Evolutionary conservation across 768 basidiomycete genomes (phyloP).

Genomic region (Pleurotus tuoliensis): DNA sequence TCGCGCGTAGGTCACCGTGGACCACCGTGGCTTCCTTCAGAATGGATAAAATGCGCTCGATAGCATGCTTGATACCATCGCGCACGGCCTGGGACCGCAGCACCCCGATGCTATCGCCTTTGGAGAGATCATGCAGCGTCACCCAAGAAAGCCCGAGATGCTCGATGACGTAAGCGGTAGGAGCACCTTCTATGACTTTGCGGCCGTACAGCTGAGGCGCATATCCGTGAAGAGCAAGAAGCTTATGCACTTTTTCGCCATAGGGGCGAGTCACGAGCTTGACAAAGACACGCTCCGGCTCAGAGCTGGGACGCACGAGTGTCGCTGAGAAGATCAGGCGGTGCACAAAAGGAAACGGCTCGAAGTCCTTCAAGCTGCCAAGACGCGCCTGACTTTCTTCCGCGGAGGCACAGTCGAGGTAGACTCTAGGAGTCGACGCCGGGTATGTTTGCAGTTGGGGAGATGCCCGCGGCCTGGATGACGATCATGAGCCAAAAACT

Average conservation of each 20-base stretch:
- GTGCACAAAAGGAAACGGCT: background rate
- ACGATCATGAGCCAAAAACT: background rate
- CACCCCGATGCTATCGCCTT: background rate
- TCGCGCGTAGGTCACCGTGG: constrained; percentile 1
- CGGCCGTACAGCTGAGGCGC: constrained; percentile 23
- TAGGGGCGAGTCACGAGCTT: constrained; percentile 34
- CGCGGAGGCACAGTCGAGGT: background rate
- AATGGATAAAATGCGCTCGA: background rate
- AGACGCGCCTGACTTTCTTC: background rate
- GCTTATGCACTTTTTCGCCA: constrained; percentile 25
- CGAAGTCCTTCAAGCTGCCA: background rate
- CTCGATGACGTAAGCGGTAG: constrained; percentile 3
- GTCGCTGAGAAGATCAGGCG: background rate
- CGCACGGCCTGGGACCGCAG: background rate
- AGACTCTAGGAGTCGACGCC: background rate
- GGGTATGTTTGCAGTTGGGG: background rate
- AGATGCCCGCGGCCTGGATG: background rate
- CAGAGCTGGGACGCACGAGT: background rate
- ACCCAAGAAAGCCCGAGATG: background rate
- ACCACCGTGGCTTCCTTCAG: constrained; percentile 21
- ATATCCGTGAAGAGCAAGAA: constrained; percentile 22
- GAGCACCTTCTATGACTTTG: constrained; percentile 1
- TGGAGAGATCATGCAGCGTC: background rate
- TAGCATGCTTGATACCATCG: background rate
- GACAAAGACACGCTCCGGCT: constrained; percentile 21